These are phyloP conservation scores for Backusella psychrophila DNA, from an alignment of 192 early-diverging fungal species.

Conservation along the genomic window DNA sequence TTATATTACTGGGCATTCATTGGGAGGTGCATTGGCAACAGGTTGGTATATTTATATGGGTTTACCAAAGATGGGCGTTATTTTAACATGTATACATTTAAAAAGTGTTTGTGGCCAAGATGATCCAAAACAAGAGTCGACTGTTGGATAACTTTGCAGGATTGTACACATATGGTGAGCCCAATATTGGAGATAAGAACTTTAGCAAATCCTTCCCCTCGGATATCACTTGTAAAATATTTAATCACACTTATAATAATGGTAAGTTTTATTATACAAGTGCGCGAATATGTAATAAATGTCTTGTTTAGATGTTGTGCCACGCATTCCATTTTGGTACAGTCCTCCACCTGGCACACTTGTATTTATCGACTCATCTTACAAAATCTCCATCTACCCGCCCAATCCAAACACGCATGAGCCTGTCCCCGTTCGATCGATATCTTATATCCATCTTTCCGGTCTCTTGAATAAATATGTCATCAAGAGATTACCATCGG, in stretches of 20 bases:
- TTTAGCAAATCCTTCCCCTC: slow-evolving; percentile 47
- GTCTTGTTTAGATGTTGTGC: slow-evolving; percentile 1
- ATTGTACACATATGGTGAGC: slow-evolving; percentile 51
- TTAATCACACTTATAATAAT: slow-evolving; percentile 56
- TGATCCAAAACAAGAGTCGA: slow-evolving; percentile 46
- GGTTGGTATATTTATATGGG: slow-evolving; percentile 13
- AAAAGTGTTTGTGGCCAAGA: slow-evolving; percentile 50
- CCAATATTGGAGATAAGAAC: slow-evolving; percentile 47
- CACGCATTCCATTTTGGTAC: slow-evolving; percentile 17
- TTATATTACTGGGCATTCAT: slow-evolving; percentile 52
- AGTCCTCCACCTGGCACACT: slow-evolving; percentile 51
- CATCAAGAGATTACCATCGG: slow-evolving; percentile 38
- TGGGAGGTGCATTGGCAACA: slow-evolving; percentile 49
- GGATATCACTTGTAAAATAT: slow-evolving; percentile 49
- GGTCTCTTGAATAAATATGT: slow-evolving; percentile 46
- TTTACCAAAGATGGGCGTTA: not conserved
- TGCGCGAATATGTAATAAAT: not conserved
- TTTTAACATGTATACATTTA: not conserved
- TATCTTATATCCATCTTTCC: slow-evolving; percentile 54
- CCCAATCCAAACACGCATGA: slow-evolving; percentile 45
- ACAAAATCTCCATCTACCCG: slow-evolving; percentile 49
- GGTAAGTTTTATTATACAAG: slow-evolving; percentile 23
- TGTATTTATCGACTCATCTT: slow-evolving; percentile 52
- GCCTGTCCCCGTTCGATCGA: slow-evolving; percentile 48
- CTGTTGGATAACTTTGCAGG: slow-evolving; percentile 50